Percentiles rank a stretch among this genome's conserved stretches.
Conservation (phyloP, 192 early-diverging fungal genomes). For the Umbelopsis sp. region DNA sequence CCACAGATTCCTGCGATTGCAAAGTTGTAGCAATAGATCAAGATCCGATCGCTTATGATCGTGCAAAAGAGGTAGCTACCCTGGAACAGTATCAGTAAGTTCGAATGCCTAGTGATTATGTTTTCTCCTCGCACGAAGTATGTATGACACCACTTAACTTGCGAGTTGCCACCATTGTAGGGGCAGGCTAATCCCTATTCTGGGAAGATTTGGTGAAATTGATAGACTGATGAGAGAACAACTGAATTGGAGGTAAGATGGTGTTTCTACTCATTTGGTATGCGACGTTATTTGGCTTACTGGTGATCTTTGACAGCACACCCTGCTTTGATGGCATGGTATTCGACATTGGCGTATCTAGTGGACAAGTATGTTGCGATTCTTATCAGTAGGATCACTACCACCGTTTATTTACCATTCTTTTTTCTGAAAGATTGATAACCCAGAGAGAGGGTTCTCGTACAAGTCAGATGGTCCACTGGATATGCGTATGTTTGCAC, state of each 20-base stretch:
- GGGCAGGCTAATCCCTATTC: slow-evolving; percentile 56
- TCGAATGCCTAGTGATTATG: too few species aligned
- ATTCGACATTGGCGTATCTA: slow-evolving; percentile 76
- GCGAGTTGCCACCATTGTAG: slow-evolving; percentile 1
- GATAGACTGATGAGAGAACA: slow-evolving; percentile 33
- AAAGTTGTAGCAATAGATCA: slow-evolving; percentile 71
- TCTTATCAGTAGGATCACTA: neutral
- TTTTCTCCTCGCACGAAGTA: neutral
- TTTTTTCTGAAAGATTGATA: slow-evolving; percentile 42
- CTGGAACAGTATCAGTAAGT: slow-evolving; percentile 36
- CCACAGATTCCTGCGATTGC: slow-evolving; percentile 45
- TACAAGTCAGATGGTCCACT: slow-evolving; percentile 66
- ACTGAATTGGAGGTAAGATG: slow-evolving; percentile 21
- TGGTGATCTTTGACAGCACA: neutral
- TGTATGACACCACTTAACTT: too few species aligned
- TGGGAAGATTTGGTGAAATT: slow-evolving; percentile 64
- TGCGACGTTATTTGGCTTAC: neutral
- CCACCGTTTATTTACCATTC: neutral
- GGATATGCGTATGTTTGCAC: slow-evolving; percentile 74
- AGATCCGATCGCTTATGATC: slow-evolving; percentile 65
- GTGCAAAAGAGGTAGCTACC: slow-evolving; percentile 49
- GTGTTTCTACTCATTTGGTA: neutral
- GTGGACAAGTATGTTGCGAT: slow-evolving; percentile 47
- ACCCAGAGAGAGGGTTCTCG: slow-evolving; percentile 68
- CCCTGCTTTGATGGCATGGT: slow-evolving; percentile 69